Conservation (phyloP, 768 basidiomycete genomes). For the Podaxis sp. region DNA sequence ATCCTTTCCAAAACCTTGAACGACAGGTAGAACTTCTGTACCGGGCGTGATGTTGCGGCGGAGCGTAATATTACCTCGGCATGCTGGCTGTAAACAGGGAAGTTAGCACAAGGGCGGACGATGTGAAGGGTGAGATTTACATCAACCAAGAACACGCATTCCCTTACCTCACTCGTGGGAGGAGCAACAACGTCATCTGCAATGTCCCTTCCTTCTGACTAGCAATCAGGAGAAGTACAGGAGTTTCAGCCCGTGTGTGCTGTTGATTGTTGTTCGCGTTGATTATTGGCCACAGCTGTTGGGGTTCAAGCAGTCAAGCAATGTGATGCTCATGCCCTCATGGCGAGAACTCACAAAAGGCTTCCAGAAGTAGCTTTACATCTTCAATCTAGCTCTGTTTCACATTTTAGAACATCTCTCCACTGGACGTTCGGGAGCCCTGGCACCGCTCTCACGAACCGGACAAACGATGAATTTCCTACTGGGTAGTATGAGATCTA, state of each 20-base stretch:
- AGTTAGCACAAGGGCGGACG: not conserved
- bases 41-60: not conserved
- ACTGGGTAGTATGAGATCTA: constrained; percentile 6
- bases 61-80: not conserved
- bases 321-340: constrained; percentile 1
- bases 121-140: not conserved
- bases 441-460: constrained; percentile 2
- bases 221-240: not conserved
- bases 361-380: constrained; percentile 9
- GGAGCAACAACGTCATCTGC: not conserved
- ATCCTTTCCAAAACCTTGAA: constrained; percentile 5
- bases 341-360: constrained; percentile 2
- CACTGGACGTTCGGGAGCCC: constrained; percentile 6
- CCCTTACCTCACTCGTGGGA: not conserved
- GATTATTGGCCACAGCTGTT: not conserved
- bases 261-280: not conserved
- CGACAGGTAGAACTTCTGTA: not conserved
- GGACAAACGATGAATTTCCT: constrained; percentile 8
- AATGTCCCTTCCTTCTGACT: not conserved
- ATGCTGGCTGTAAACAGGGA: not conserved
- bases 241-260: not conserved
- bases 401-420: constrained; percentile 2
- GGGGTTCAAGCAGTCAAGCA: not conserved
- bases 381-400: not conserved
- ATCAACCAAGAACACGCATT: not conserved